Percentiles rank a stretch among this genome's conserved stretches.
Conservation (phyloP, 495 filamentous ascomycete genomes). For the Xylaria flabelliformis region DNA sequence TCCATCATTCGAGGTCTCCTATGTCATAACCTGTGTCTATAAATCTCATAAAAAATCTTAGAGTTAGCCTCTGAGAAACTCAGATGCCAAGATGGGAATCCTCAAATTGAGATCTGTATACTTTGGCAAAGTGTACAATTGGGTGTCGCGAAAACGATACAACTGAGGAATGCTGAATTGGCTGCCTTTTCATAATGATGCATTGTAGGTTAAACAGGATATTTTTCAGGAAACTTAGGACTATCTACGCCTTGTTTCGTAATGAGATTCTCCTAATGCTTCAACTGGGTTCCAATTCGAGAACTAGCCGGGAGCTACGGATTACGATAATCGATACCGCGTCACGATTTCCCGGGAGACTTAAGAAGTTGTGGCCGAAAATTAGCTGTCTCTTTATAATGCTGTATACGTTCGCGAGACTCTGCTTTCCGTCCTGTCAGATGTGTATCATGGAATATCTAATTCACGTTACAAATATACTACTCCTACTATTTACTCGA, state of each 20-base stretch:
- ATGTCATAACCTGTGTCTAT: neutral
- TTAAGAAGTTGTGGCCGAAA: neutral
- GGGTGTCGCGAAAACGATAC: neutral
- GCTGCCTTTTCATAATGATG: neutral
- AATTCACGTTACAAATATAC: too few relatives aligned
- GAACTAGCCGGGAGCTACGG: neutral
- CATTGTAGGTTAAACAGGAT: neutral
- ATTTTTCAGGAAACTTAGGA: neutral
- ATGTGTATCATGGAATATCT: neutral
- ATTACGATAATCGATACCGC: neutral
- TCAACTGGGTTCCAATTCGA: neutral
- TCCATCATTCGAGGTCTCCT: neutral
- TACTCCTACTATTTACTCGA: neutral
- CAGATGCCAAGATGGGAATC: neutral
- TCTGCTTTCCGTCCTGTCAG: neutral
- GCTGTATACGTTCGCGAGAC: neutral
- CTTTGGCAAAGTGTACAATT: neutral
- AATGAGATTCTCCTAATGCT: neutral
- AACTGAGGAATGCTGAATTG: neutral
- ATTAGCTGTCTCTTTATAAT: neutral
- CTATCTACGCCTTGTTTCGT: neutral
- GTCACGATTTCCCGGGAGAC: neutral
- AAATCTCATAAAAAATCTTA: neutral
- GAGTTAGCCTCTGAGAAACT: neutral
- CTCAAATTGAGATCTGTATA: neutral